Evolutionary conservation across 192 early-diverging fungal species (phyloP).

Genomic region (Ramicandelaber brevisporus): DNA sequence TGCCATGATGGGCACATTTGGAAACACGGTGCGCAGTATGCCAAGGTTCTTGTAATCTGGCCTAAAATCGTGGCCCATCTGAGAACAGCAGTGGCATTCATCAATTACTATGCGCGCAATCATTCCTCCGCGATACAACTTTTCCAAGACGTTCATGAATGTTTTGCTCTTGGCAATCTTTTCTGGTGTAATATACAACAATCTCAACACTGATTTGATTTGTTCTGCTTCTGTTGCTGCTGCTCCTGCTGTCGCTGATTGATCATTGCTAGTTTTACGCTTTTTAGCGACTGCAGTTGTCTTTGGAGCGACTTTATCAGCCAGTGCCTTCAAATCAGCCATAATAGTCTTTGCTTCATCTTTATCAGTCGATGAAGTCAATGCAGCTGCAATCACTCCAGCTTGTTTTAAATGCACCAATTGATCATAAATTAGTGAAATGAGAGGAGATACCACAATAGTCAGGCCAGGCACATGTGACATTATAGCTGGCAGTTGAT

Average conservation of each 20-base stretch:
- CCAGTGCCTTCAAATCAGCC: slow-evolving; percentile 6
- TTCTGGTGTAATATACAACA: slow-evolving; percentile 25
- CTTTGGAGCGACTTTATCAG: slow-evolving; percentile 3
- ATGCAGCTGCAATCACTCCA: slow-evolving; percentile 10
- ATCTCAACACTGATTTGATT: slow-evolving; percentile 1
- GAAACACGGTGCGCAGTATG: slow-evolving; percentile 24
- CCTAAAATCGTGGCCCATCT: slow-evolving; percentile 26
- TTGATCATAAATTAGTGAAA: slow-evolving; percentile 25
- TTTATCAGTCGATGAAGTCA: slow-evolving; percentile 15
- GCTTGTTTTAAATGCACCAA: slow-evolving; percentile 14
- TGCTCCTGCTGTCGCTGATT: background rate
- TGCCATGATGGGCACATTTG: slow-evolving; percentile 37
- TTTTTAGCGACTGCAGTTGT: background rate
- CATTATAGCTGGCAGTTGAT: slow-evolving; percentile 20
- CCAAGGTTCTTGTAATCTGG: slow-evolving; percentile 21
- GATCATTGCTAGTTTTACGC: slow-evolving; percentile 3
- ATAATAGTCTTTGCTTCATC: slow-evolving; percentile 8
- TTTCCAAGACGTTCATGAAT: slow-evolving; percentile 14
- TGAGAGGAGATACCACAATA: slow-evolving; percentile 21
- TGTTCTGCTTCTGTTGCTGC: background rate
- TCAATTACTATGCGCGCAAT: slow-evolving; percentile 20
- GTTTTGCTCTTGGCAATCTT: slow-evolving; percentile 17
- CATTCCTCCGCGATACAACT: slow-evolving; percentile 10
- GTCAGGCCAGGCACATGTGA: slow-evolving; percentile 13
- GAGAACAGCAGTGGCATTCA: slow-evolving; percentile 23